These are phyloP conservation scores for Scedosporium apiospermum DNA, from an alignment of 2,329 filamentous ascomycete genomes.

Conservation along the genomic window DNA sequence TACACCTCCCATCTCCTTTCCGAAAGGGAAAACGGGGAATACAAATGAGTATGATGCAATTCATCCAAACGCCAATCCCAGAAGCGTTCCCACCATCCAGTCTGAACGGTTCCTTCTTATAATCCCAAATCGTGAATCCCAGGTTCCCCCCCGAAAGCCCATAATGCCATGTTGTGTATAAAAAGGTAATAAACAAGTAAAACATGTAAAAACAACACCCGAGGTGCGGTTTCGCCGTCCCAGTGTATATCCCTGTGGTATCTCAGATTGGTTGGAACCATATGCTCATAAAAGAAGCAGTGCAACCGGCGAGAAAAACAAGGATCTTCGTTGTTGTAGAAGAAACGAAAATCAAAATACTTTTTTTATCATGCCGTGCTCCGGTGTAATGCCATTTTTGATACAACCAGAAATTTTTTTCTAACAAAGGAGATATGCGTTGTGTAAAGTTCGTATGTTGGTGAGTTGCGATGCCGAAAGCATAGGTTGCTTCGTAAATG, in stretches of 20 bases:
- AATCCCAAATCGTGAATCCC: neutral
- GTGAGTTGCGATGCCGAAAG: neutral
- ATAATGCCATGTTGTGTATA: neutral
- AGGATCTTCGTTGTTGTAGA: neutral
- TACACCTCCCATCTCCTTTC: neutral
- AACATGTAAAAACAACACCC: neutral
- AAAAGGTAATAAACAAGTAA: neutral
- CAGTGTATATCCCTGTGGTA: neutral
- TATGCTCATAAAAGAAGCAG: neutral
- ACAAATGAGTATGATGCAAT: neutral
- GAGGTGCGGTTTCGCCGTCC: neutral
- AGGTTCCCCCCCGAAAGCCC: neutral
- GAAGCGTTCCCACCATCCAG: neutral
- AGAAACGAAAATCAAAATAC: constrained; percentile 6
- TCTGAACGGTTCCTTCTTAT: neutral
- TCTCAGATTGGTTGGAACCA: neutral
- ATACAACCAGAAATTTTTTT: constrained; percentile 25
- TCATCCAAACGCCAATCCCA: neutral
- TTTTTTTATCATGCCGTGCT: constrained; percentile 40
- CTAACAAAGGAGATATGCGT: constrained; percentile 9
- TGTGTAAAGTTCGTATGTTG: neutral
- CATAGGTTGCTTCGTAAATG: neutral
- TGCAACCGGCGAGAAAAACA: neutral
- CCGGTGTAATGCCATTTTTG: constrained; percentile 37
- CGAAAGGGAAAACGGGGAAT: neutral